Base-by-base conservation (phyloP, 495 filamentous ascomycete species). In the Podospora anserina region DNA sequence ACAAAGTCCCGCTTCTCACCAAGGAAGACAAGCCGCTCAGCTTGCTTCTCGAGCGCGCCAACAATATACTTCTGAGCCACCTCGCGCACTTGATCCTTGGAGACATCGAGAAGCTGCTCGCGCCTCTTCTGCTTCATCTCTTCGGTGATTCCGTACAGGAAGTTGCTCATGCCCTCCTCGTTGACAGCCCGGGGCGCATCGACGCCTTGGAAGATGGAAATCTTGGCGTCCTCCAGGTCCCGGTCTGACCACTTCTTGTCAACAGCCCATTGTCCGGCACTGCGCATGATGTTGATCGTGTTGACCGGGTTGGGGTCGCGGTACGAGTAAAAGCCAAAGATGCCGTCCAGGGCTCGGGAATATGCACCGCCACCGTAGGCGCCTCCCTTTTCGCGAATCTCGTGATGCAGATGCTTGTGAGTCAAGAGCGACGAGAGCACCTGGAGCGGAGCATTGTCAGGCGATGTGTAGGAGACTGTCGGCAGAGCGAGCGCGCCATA, bases 301-400 rank as follows among this genome's bases (percentile, higher is more conserved):
- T 97, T 97, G 67, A 88, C 81, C 9, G 96, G 93, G 76, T 97
- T 97, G n/a, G 96, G 95, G 78, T 99, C 95, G 18, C 95, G 89
- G 81, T 98, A 99, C 68, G 91, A 94, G 80, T 94, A 97, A 80
- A 97, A 94, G 53, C 93, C 92, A 72, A 99, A 97, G 2, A 95
- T 73, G 20, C 95, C 95, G 70, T 90, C 89, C 3, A 96, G 75
- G 3, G 89, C 88, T 11, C 88, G 87, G 59, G 90, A 88, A 79
- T 92, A 96, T 15, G 96, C 93, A 18, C 92, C 92, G 19, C 93
- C 94, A 67, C 95, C 95, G 72, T 99, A 99, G 11, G 95, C 95
- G 56, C 95, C 95, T 9, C 95, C 95, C 78, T 99, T 99, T 79
- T 99, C 95, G 34, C 95, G 90, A 67, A 99, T 97, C 76, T 98